Conservation (phyloP, 306 rosid species). For the Castanea sativa region DNA sequence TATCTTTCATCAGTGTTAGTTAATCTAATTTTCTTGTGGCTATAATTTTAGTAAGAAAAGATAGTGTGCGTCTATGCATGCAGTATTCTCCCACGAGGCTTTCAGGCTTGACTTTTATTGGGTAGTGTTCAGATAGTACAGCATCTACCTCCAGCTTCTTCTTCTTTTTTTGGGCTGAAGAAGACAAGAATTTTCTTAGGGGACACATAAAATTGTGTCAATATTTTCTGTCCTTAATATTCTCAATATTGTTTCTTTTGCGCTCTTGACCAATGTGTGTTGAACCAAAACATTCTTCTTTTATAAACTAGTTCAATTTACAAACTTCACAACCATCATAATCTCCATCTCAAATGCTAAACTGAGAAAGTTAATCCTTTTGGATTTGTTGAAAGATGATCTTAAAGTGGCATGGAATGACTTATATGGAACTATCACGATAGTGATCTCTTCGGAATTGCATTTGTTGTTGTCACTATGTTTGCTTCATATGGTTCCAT, state of each 20-base stretch:
- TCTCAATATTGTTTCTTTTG: not conserved
- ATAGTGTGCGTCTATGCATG: not conserved
- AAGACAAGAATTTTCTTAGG: not conserved
- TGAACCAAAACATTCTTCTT: not conserved
- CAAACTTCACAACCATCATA: not conserved
- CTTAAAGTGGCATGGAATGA: not conserved
- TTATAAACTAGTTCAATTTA: not conserved
- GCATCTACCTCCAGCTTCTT: not conserved
- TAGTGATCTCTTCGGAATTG: not conserved
- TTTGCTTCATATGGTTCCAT: not conserved
- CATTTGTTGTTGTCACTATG: not conserved
- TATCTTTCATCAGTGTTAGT: conserved; percentile 31
- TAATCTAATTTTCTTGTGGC: not conserved
- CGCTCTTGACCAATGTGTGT: not conserved
- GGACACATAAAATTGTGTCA: not conserved
- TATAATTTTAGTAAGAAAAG: not conserved
- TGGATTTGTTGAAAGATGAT: not conserved
- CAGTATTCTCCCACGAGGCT: not conserved
- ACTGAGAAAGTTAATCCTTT: not conserved
- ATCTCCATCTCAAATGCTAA: not conserved
- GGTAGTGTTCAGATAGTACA: not conserved
- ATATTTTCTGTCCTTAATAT: not conserved
- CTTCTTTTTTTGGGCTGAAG: too few species aligned
- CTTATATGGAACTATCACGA: not conserved
- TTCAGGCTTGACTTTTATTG: not conserved